Evolutionary conservation across 306 rosid species (phyloP).

Genomic region (Begonia loranthoides): DNA sequence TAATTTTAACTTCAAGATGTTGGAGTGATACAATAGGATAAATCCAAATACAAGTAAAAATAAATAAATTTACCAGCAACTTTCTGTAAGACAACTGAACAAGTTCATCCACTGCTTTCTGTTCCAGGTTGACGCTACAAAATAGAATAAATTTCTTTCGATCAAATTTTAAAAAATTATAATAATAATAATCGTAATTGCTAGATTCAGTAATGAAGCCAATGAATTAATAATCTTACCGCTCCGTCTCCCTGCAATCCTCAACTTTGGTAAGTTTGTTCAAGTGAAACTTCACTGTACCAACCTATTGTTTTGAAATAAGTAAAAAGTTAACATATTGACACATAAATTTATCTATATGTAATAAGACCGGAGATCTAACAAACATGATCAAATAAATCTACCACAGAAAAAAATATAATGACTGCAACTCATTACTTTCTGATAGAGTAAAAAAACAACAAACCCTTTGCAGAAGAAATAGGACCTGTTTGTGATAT

Average conservation of each 20-base stretch:
- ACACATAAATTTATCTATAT: too few relatives aligned
- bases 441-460: not conserved
- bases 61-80: constrained; percentile 45
- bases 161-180: too few relatives aligned
- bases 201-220: not conserved
- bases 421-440: not conserved
- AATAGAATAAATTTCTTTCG: constrained; percentile 3
- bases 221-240: constrained; percentile 28
- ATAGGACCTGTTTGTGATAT: constrained; percentile 47
- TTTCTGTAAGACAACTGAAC: constrained; percentile 65
- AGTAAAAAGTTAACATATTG: too few relatives aligned
- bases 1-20: too few relatives aligned
- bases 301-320: constrained; percentile 27
- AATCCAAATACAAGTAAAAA: too few relatives aligned
- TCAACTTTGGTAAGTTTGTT: constrained; percentile 42
- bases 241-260: constrained; percentile 41
- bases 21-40: too few relatives aligned
- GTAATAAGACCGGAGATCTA: constrained; percentile 1
- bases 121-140: constrained; percentile 53
- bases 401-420: not conserved
- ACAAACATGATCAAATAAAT: constrained; percentile 4
- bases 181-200: not conserved
- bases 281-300: constrained; percentile 34
- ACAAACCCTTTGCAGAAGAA: constrained; percentile 1
- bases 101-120: constrained; percentile 70